A percentile compares a stretch with the other conserved stretches of the same genome.
Conservation (phyloP, 805 yeast species). For the Saturnispora diversa region DNA sequence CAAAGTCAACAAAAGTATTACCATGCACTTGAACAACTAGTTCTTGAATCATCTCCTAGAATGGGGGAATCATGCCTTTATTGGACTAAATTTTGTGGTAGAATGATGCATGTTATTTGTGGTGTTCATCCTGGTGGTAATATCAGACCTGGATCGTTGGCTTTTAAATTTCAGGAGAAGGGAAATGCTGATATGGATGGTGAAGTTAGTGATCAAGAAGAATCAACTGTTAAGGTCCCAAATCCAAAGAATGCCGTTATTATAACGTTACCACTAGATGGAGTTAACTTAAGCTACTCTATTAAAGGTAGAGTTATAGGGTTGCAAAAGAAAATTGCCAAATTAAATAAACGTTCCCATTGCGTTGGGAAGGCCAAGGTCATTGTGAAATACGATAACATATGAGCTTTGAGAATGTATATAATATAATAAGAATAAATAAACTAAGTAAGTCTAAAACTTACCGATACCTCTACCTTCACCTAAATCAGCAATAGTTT, state of each 20-base stretch:
- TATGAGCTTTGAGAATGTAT: background rate
- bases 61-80: slow-evolving; percentile 43
- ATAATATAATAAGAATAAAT: background rate
- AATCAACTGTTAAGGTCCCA: slow-evolving; percentile 5
- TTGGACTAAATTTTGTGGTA: slow-evolving; percentile 71
- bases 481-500: slow-evolving; percentile 71
- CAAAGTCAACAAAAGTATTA: slow-evolving; percentile 43
- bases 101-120: slow-evolving; percentile 68
- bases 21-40: slow-evolving; percentile 40
- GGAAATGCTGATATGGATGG: slow-evolving; percentile 15
- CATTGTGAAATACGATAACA: slow-evolving; percentile 36
- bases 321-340: slow-evolving; percentile 52
- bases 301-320: slow-evolving; percentile 51
- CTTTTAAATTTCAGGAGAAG: slow-evolving; percentile 33
- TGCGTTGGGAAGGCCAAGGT: slow-evolving; percentile 45
- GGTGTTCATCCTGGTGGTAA: slow-evolving; percentile 80
- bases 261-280: slow-evolving; percentile 38
- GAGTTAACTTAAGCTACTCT: slow-evolving; percentile 50
- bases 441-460: slow-evolving; percentile 12
- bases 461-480: slow-evolving; percentile 51
- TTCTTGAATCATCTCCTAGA: slow-evolving; percentile 35
- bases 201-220: slow-evolving; percentile 8
- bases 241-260: slow-evolving; percentile 23
- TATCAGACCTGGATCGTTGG: slow-evolving; percentile 51
- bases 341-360: slow-evolving; percentile 38